A percentile compares a stretch with the other conserved stretches of the same genome.
Evolutionary conservation across 371 early-diverging fungal genomes (phyloP).

Genomic region (Lichtheimia ornata): DNA sequence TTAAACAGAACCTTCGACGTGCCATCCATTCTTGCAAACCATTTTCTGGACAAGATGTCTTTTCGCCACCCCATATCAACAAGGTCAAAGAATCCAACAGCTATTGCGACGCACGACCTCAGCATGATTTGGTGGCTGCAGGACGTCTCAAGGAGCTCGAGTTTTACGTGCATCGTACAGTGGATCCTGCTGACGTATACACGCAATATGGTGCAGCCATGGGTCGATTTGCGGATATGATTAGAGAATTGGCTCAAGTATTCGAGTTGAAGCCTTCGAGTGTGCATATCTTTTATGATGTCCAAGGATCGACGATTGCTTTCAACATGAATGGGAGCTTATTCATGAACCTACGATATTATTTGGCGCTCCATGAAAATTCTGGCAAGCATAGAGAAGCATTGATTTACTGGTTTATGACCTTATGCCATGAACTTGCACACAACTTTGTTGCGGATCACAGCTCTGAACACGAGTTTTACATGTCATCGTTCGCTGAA

Average conservation of each 20-base stretch:
- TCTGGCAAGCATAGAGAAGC: slow-evolving; percentile 48
- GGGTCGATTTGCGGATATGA: slow-evolving; percentile 56
- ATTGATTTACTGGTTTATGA: slow-evolving; percentile 86
- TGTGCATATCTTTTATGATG: slow-evolving; percentile 81
- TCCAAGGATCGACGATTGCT: slow-evolving; percentile 70
- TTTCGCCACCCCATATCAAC: slow-evolving; percentile 47
- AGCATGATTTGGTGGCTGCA: slow-evolving; percentile 55
- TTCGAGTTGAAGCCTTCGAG: slow-evolving; percentile 61
- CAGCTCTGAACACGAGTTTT: slow-evolving; percentile 66
- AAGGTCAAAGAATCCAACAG: slow-evolving; percentile 40
- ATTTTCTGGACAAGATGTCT: slow-evolving; percentile 42
- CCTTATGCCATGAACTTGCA: slow-evolving; percentile 86
- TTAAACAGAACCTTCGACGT: slow-evolving; percentile 50
- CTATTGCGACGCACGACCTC: slow-evolving; percentile 60
- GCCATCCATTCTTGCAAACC: slow-evolving; percentile 62
- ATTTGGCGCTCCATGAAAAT: slow-evolving; percentile 65
- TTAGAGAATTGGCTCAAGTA: slow-evolving; percentile 60
- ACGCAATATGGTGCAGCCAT: slow-evolving; percentile 47
- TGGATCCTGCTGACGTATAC: slow-evolving; percentile 43
- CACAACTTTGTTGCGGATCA: slow-evolving; percentile 77
- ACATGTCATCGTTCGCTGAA: slow-evolving; percentile 78
- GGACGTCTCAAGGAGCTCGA: slow-evolving; percentile 53
- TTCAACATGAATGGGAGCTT: slow-evolving; percentile 79
- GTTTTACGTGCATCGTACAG: slow-evolving; percentile 54
- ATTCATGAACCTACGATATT: slow-evolving; percentile 86